Evolutionary conservation across 176 grass and related monocot species (phyloP).

Genomic region (Oryza glaberrima): DNA sequence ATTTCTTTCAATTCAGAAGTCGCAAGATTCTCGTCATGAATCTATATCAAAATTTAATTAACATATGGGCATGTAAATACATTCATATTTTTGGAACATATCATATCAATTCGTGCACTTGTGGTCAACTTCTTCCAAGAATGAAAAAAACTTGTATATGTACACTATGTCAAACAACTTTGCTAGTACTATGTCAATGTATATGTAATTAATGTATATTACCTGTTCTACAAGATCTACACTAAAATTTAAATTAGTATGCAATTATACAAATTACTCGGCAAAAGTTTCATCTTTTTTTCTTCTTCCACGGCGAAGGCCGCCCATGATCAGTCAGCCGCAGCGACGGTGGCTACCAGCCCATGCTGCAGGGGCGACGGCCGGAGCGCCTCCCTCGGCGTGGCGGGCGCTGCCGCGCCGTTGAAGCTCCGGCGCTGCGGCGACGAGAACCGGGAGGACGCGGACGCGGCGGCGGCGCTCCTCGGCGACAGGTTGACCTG

Average conservation of each 20-base stretch:
- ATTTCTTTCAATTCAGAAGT: too few species aligned
- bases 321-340: constrained; percentile 5
- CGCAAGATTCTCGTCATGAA: too few species aligned
- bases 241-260: neutral
- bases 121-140: too few species aligned
- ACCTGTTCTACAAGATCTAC: too few species aligned
- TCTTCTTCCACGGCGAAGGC: neutral
- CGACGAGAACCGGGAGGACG: constrained; percentile 49
- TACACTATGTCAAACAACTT: too few species aligned
- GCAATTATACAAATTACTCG: neutral
- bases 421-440: constrained; percentile 44
- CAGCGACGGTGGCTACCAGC: neutral
- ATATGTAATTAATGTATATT: too few species aligned
- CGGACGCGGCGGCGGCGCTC: neutral
- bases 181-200: too few species aligned
- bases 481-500: constrained; percentile 77
- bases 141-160: too few species aligned
- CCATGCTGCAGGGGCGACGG: constrained; percentile 48
- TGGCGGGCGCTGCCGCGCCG: neutral
- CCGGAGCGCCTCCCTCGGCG: constrained; percentile 43
- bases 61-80: too few species aligned
- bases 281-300: neutral
- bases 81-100: too few species aligned
- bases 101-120: too few species aligned
- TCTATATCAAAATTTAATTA: too few species aligned